Evolutionary conservation across 371 early-diverging fungal genomes (phyloP).

Genomic region (Coemansia sp.): DNA sequence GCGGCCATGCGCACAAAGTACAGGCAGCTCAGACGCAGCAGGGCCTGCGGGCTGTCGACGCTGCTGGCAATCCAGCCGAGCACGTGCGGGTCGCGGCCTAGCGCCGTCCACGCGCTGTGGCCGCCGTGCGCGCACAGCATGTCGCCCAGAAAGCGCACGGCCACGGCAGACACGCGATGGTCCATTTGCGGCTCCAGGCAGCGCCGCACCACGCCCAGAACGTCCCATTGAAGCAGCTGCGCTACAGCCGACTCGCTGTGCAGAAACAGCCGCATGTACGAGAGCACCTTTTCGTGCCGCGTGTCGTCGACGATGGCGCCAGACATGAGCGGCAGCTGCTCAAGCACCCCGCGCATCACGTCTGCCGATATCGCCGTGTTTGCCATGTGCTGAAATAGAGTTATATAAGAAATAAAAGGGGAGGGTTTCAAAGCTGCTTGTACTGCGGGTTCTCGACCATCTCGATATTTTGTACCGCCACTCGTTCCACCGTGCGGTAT

Average conservation of each 20-base stretch:
- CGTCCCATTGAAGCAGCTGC: constrained; percentile 24
- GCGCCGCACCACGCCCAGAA: neutral
- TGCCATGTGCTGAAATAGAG: neutral
- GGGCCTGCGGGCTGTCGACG: constrained; percentile 37
- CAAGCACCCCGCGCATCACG: constrained; percentile 52
- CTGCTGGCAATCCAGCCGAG: constrained; percentile 18
- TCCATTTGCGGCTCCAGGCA: constrained; percentile 23
- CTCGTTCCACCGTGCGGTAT: constrained; percentile 31
- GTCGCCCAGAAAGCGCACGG: constrained; percentile 41
- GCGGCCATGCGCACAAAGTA: constrained; percentile 26
- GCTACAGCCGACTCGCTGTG: neutral
- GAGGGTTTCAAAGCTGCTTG: constrained; percentile 27
- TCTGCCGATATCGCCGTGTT: constrained; percentile 44
- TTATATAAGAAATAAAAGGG: neutral
- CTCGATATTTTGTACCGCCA: constrained; percentile 21
- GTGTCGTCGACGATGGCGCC: constrained; percentile 60
- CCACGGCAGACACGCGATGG: constrained; percentile 33
- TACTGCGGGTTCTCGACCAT: constrained; percentile 30
- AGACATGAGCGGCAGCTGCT: constrained; percentile 56
- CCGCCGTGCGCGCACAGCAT: neutral
- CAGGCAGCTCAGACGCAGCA: constrained; percentile 30
- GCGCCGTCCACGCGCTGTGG: neutral
- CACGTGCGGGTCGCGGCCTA: neutral
- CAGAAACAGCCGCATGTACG: constrained; percentile 51
- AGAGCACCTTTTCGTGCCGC: constrained; percentile 60